Evolutionary conservation across 768 basidiomycete genomes (phyloP), one percentile per base, ranked within the genome.

Genomic region (Psilocybe cubensis): DNA sequence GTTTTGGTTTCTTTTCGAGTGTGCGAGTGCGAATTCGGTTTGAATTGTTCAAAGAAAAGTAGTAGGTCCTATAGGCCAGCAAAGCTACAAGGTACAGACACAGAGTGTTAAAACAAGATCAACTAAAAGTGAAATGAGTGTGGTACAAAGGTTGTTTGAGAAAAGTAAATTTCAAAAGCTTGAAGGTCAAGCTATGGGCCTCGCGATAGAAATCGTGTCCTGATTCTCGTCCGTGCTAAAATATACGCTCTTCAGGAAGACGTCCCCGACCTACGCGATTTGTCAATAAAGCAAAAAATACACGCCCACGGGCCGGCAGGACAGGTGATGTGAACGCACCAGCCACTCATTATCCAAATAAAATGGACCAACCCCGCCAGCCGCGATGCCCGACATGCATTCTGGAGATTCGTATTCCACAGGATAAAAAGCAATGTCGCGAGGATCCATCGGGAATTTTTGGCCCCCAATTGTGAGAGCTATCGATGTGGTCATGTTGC

Each of bases 241-340:
- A 68, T 89, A 89, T 1, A 79, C 87, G 63, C 88, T 91, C 80
- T 91, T 91, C 64, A 90, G 72, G 76, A 90, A 91, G 23, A 86
- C 85, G 62, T 88, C 91, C 17, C 59, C 59, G 23, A 53, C 52
- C 52, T 53, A 20, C 9, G 21, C 7, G 5, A 5, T 31, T 31
- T 27, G 17, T 18, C 18, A 7, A 42, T 33, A 3, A 38, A 8
- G 23, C 7, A 38, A 38, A 12, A n/a, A 28, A 46, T 4, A 10
- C 3, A 17, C 18, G 6, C 49, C 7, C 4, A 11, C 23, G 25
- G 23, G 18, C 10, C 3, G 14, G 21, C 51, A 23, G 29, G 18
- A 17, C 7, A 27, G 20, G 4, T 6, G 17, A 27, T 38, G 1
- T 12, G 2, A 14, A 44, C 52, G 21, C 18, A 59, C 58, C 27